phyloP scores from a whole-genome alignment of 306 rosid species.

The Prinsepia uniflora region DNA sequence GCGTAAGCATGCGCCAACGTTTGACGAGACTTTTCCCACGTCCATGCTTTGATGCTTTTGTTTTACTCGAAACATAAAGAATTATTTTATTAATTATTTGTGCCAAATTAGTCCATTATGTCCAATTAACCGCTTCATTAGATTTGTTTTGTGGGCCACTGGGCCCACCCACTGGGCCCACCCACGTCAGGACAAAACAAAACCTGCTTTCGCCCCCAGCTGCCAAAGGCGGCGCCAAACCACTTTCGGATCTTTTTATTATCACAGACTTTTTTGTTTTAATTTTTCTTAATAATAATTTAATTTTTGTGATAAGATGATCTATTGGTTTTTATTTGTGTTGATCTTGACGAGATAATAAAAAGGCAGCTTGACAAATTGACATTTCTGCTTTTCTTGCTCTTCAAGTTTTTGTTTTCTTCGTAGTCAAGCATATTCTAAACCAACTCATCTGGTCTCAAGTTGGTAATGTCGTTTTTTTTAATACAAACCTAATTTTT shows the following conservation, averaged over 20 bases:
- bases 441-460: too few relatives aligned
- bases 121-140: background rate
- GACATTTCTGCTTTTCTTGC: constrained; percentile 6
- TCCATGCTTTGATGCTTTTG: background rate
- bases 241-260: background rate
- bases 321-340: background rate
- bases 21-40: background rate
- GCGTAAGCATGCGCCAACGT: background rate
- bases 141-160: background rate
- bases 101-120: background rate
- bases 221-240: constrained; percentile 1
- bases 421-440: background rate
- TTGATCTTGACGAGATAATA: background rate
- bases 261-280: background rate
- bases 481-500: too few relatives aligned
- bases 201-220: background rate
- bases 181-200: background rate
- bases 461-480: too few relatives aligned
- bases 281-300: background rate
- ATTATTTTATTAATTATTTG: too few relatives aligned
- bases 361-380: constrained; percentile 13
- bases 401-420: background rate
- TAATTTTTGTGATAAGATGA: background rate
- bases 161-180: too few relatives aligned
- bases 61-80: background rate